Evolutionary conservation across 257 asterid species (phyloP), one percentile per base, ranked within the genome.

Genomic region (Lavandula angustifolia): DNA sequence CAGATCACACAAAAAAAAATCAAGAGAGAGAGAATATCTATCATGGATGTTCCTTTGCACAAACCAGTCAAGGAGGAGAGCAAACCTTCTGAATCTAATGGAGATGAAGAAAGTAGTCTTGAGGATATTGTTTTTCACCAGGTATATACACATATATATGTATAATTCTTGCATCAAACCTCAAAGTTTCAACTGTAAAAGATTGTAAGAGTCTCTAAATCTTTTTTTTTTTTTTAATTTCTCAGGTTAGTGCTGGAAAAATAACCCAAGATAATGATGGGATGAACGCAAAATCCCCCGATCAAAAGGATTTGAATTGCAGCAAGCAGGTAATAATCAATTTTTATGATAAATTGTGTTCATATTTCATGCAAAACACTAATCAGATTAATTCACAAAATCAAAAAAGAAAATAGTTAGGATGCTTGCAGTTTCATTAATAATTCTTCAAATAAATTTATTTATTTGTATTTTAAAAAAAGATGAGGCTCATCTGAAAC

Each of bases 11-110:
- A 59, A 57, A 47, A 43, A 9, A 22, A 8, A 62, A 50, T 1
- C 0, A 4, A 70, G 51, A 54, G 49, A 65, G 9, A 37, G 5
- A 32, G 16, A 34, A 27, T 7, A 55, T 34, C 31, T 69, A 50
- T 22, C 8, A 83, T 82, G 89, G 86, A 85, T 64, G 65, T 75
- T 62, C 69, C 82, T 69, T 53, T 70, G 70, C 81, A 71, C 55
- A 82, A 78, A 62, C 66, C 37, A 27, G 50, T 54, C 18, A 55
- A 73, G 69, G 83, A 73, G 58, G 83, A 84, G 54, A 77, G 47
- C 54, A 85, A 66, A 29, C 69, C 73, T 31, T 70, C 73, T 40
- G 81, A 72, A 54, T 71, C 66, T 9, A 79, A 64, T 34, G 75
- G 67, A 0, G 83, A 79, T 12, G 91, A 78, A 41, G 85, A 77